Base-by-base conservation (phyloP, 2,329 filamentous ascomycete genomes). In the Beauveria bassiana region DNA sequence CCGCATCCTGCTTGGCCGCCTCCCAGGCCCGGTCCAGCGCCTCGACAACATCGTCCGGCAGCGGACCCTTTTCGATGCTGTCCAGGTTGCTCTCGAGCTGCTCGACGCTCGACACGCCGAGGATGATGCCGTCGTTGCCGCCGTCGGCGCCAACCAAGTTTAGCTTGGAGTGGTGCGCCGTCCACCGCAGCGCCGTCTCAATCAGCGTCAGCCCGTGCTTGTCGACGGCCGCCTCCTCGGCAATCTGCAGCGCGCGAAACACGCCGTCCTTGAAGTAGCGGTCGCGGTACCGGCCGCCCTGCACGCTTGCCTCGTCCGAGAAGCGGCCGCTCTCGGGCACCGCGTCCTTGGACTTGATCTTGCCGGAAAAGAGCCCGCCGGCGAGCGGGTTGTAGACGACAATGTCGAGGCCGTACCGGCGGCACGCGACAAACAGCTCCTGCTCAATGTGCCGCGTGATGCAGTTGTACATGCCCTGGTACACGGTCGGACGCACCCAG, bases 381-480 rank as follows among this genome's bases (percentile, higher is more conserved):
- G 90, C 90, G 60, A 93, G 78, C 1, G 90, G 91, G 72, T 95
- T 96, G 76, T 93, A 93, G 47, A 91, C 79, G 8, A 93, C 90
- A 51, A 95, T 81, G 65, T 92, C 88, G 24, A 95, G 79, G 2
- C 88, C 89, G 71, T 91, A 93, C 58, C 89, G 84, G 24, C 85
- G 84, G 70, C 88, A 92, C 24, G 86, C 85, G 3, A 86, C 85
- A 59, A 95, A 81, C 47, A 95, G 78, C 72, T 95, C 90, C 1
- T 82, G 72, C 72, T 95, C 91, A 65, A 93, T 87, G 60, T 83
- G 84, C 58, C 91, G 85, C 24, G 86, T 90, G 66, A 93, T 89
- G 62, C 83, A 85, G 73, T 93, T 93, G 75, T 93, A 93, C 89
- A 96, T 93, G 68, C 82, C 92, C 74, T 95, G 91, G 74, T 91